Percentiles rank a stretch among this genome's conserved stretches.
Evolutionary conservation across 495 filamentous ascomycete species (phyloP).

Genomic region (Lichina pygmaea): DNA sequence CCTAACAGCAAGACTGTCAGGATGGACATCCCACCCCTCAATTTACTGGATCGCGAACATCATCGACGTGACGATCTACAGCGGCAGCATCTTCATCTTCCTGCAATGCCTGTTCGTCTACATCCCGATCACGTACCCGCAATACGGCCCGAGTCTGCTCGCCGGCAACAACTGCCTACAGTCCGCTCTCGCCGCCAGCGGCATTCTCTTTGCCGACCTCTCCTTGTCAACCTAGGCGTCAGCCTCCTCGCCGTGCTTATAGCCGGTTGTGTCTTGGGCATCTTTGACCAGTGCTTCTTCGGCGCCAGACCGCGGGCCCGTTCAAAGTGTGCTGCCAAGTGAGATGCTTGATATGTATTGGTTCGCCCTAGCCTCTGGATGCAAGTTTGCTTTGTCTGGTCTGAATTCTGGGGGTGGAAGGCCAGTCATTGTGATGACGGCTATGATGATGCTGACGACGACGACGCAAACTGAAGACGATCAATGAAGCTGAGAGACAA

Average conservation of each 20-base stretch:
- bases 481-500: no score
- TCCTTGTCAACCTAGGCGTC: constrained; percentile 18
- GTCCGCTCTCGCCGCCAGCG: constrained; percentile 25
- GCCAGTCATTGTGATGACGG: no score
- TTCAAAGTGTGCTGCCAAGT: constrained; percentile 16
- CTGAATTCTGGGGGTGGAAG: no score
- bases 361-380: no score
- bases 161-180: constrained; percentile 34
- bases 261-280: constrained; percentile 25
- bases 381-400: no score
- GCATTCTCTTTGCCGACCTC: constrained; percentile 27
- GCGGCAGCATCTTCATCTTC: constrained; percentile 20
- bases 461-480: no score
- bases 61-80: constrained; percentile 31
- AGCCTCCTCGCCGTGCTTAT: constrained; percentile 29
- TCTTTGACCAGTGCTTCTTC: constrained; percentile 24
- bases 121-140: constrained; percentile 30
- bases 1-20: no score
- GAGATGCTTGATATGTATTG: no score
- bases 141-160: constrained; percentile 33
- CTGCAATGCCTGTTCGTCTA: constrained; percentile 42
- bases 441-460: no score
- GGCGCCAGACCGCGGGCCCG: constrained; percentile 20
- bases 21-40: constrained; percentile 24
- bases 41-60: constrained; percentile 36